Conservation (phyloP, 129 eudicot genomes). For the Daucus carota region DH1_v3.0 NC_030387.2:24489001-24489500, state of each 20-base stretch:
- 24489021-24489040: neutral
- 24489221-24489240: neutral
- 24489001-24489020: too few species aligned
- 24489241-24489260: neutral
- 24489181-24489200: neutral
- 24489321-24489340: neutral
- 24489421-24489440: neutral
- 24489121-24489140: neutral
- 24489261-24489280: neutral
- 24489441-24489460: constrained; percentile 41
- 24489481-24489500: constrained; percentile 50
- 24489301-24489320: neutral
- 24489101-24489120: neutral
- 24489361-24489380: neutral
- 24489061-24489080: neutral
- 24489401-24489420: neutral
- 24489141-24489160: neutral
- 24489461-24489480: constrained; percentile 53
- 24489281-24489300: neutral
- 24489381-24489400: neutral
- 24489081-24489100: neutral
- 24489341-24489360: neutral
- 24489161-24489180: neutral
- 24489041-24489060: neutral
- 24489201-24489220: neutral